These are phyloP conservation scores for Phytophthora pini DNA, from an alignment of 352 stramenopile species.

Conservation along the genomic window DNA sequence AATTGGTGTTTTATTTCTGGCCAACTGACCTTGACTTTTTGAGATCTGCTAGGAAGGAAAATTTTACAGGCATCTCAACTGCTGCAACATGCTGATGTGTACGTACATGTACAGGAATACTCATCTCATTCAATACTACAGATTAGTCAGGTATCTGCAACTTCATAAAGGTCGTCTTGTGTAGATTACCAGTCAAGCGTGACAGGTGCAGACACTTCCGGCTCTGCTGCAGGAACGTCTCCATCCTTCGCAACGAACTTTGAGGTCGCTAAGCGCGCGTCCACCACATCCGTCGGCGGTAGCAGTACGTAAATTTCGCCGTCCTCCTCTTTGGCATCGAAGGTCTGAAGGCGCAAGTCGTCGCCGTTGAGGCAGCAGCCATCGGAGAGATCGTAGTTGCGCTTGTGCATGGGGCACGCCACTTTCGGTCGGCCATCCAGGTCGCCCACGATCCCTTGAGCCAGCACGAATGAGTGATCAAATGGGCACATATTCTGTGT, in stretches of 20 bases:
- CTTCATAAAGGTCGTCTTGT: not conserved
- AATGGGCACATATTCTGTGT: slow-evolving; percentile 95
- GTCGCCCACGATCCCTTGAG: slow-evolving; percentile 91
- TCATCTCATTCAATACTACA: too few species aligned
- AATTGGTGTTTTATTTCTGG: too few species aligned
- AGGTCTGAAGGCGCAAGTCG: slow-evolving; percentile 84
- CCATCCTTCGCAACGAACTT: slow-evolving; percentile 43
- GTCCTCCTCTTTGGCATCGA: slow-evolving; percentile 80
- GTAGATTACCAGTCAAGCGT: slow-evolving; percentile 29
- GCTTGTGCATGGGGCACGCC: slow-evolving; percentile 94
- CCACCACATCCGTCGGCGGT: slow-evolving; percentile 72
- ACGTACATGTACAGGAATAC: too few species aligned
- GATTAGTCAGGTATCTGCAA: not conserved
- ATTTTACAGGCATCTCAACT: too few species aligned
- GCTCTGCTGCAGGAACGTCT: not conserved
- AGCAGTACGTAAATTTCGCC: slow-evolving; percentile 83
- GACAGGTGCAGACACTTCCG: slow-evolving; percentile 6
- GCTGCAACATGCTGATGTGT: too few species aligned
- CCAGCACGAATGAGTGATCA: slow-evolving; percentile 93
- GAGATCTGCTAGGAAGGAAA: too few species aligned
- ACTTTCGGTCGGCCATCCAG: slow-evolving; percentile 84
- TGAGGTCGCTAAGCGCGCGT: slow-evolving; percentile 86
- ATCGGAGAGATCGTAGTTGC: slow-evolving; percentile 84
- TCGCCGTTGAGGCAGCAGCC: slow-evolving; percentile 76
- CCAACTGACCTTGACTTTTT: too few species aligned